Evolutionary conservation across 495 filamentous ascomycete species (phyloP).

Genomic region (Bacidia gigantensis): DNA sequence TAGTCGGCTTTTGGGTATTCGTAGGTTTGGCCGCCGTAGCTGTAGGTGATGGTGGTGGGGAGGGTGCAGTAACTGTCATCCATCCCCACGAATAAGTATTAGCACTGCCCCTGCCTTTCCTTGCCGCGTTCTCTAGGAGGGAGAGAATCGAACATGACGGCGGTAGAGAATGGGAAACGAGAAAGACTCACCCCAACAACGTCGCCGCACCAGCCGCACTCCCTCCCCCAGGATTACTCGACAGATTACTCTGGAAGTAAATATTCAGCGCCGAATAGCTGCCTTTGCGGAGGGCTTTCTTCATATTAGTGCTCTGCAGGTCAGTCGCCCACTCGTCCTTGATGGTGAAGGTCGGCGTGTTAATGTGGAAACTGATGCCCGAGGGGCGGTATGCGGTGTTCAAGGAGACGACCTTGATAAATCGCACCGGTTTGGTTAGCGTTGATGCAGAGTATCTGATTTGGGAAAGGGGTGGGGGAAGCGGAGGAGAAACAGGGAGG

Average conservation of each 20-base stretch:
- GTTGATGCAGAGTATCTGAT: neutral
- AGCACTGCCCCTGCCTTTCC: no score
- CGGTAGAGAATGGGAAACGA: no score
- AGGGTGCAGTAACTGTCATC: constrained; percentile 40
- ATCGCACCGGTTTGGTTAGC: no score
- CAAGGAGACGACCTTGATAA: constrained; percentile 32
- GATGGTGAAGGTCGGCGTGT: constrained; percentile 56
- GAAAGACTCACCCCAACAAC: neutral
- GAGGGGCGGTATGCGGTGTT: constrained; percentile 31
- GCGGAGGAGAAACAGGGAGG: neutral
- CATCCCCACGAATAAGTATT: no score
- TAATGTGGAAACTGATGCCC: constrained; percentile 41
- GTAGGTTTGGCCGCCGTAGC: constrained; percentile 22
- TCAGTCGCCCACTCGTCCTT: constrained; percentile 57
- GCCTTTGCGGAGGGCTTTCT: constrained; percentile 45
- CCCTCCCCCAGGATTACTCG: constrained; percentile 8
- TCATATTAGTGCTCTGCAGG: constrained; percentile 46
- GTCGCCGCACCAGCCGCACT: neutral
- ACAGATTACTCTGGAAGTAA: constrained; percentile 38
- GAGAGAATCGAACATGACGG: constrained; percentile 34
- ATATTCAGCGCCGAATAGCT: constrained; percentile 36
- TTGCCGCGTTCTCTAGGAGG: no score
- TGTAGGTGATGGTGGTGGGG: constrained; percentile 21
- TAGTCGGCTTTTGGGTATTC: constrained; percentile 24
- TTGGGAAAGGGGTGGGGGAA: neutral